A percentile compares a stretch with the other conserved stretches of the same genome.
Evolutionary conservation across 2,329 filamentous ascomycete genomes (phyloP).

Genomic region (Huntiella decipiens): DNA sequence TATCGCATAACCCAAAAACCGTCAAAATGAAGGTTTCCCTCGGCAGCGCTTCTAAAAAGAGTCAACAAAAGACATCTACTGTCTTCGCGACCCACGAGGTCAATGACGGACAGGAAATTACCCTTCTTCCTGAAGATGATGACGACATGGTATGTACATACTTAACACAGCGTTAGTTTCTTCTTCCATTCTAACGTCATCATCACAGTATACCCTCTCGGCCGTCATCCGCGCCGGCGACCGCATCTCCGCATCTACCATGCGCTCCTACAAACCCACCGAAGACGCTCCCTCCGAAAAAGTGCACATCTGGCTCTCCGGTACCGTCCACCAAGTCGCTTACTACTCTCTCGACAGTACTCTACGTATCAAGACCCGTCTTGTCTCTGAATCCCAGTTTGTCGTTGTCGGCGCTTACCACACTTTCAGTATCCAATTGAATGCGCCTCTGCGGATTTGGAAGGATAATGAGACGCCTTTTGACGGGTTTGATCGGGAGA

Average conservation of each 20-base stretch:
- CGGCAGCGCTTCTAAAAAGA: too few relatives aligned
- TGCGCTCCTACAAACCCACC: conserved; percentile 35
- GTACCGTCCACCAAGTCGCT: conserved; percentile 36
- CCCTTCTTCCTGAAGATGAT: conserved; percentile 25
- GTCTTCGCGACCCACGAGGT: conserved; percentile 16
- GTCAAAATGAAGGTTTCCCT: too few relatives aligned
- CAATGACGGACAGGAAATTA: conserved; percentile 22
- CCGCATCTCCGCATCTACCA: conserved; percentile 32
- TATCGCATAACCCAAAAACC: too few relatives aligned
- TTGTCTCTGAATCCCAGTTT: conserved; percentile 32
- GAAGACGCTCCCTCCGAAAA: conserved; percentile 30
- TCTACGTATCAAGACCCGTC: conserved; percentile 36
- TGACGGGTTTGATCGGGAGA: conserved; percentile 72
- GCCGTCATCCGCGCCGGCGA: conserved; percentile 38
- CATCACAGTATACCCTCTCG: conserved; percentile 22
- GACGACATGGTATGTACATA: conserved; percentile 25
- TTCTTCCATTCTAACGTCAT: not conserved
- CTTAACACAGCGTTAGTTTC: conserved; percentile 1
- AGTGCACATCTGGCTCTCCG: conserved; percentile 37
- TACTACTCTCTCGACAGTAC: conserved; percentile 37
- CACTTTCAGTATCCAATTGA: conserved; percentile 62
- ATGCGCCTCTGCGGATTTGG: conserved; percentile 72
- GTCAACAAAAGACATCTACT: conserved; percentile 12
- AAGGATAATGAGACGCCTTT: conserved; percentile 54
- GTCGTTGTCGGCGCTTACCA: conserved; percentile 37